phyloP scores from a whole-genome alignment of 129 eudicot species.

The Silybum marianum region DNA sequence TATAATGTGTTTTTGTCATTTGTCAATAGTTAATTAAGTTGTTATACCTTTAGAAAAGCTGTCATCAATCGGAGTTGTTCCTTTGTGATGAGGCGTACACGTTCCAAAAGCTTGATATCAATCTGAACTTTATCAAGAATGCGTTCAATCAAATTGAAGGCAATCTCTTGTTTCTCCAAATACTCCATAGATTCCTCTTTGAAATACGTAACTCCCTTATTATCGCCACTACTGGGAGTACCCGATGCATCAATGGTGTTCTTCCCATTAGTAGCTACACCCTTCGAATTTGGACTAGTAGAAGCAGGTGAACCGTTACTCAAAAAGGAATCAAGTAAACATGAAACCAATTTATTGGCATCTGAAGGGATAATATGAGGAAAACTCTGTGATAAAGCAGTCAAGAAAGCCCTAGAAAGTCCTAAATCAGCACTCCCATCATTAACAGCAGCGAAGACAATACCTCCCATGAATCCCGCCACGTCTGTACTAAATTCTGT shows the following conservation, averaged over 20 bases:
- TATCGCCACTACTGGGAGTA: slow-evolving; percentile 38
- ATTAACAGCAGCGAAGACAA: slow-evolving; percentile 48
- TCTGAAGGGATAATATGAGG: slow-evolving; percentile 67
- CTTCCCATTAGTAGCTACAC: no score
- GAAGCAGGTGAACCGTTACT: slow-evolving; percentile 38
- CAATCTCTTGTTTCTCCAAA: slow-evolving; percentile 81
- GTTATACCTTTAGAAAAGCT: slow-evolving; percentile 69
- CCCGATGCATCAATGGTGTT: slow-evolving; percentile 18
- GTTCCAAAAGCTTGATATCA: slow-evolving; percentile 69
- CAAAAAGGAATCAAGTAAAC: slow-evolving; percentile 55
- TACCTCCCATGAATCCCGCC: slow-evolving; percentile 71
- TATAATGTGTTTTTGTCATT: neutral
- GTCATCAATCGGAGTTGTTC: slow-evolving; percentile 72
- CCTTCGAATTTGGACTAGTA: neutral
- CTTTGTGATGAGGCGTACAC: slow-evolving; percentile 60
- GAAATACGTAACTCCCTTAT: slow-evolving; percentile 36
- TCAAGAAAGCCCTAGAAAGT: slow-evolving; percentile 65
- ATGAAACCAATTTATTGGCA: slow-evolving; percentile 57
- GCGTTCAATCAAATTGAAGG: slow-evolving; percentile 63
- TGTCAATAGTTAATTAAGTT: neutral
- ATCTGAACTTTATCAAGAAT: slow-evolving; percentile 60
- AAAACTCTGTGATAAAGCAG: slow-evolving; percentile 60
- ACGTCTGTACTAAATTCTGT: slow-evolving; percentile 63
- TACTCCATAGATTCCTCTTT: slow-evolving; percentile 76
- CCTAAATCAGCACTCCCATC: slow-evolving; percentile 37